phyloP scores from a whole-genome alignment of 2,329 filamentous ascomycete genomes.

The Monilinia vaccinii-corymbosi region DNA sequence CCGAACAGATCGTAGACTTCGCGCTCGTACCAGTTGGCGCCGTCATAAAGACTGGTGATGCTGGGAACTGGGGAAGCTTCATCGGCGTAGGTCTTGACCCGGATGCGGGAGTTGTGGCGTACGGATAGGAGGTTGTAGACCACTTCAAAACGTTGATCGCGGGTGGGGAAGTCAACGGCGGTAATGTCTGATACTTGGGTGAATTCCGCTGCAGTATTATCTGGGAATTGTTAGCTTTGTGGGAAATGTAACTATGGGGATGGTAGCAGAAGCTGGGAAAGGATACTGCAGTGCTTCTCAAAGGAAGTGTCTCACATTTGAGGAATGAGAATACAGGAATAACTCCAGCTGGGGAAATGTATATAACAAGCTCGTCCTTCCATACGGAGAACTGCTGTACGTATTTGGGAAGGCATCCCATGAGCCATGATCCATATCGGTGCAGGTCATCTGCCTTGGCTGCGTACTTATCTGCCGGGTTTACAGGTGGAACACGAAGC shows the following conservation, averaged over 20 bases:
- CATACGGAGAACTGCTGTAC: slow-evolving; percentile 98
- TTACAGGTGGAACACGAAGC: slow-evolving; percentile 72
- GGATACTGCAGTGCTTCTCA: neutral
- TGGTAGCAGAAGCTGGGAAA: neutral
- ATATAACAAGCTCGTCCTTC: slow-evolving; percentile 97
- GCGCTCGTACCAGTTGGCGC: slow-evolving; percentile 97
- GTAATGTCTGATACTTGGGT: slow-evolving; percentile 91
- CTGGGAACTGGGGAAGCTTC: slow-evolving; percentile 90
- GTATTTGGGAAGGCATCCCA: slow-evolving; percentile 95
- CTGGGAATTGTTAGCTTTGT: slow-evolving; percentile 33
- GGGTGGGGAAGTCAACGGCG: slow-evolving; percentile 89
- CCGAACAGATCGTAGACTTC: slow-evolving; percentile 97
- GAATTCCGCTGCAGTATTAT: slow-evolving; percentile 95
- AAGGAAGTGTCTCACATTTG: slow-evolving; percentile 46
- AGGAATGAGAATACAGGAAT: slow-evolving; percentile 90
- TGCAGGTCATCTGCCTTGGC: slow-evolving; percentile 82
- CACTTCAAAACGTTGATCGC: slow-evolving; percentile 92
- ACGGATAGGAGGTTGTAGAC: slow-evolving; percentile 97
- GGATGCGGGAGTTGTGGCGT: slow-evolving; percentile 90
- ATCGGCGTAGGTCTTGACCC: slow-evolving; percentile 98
- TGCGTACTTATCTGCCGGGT: slow-evolving; percentile 87
- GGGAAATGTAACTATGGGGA: neutral
- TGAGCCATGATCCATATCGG: slow-evolving; percentile 91
- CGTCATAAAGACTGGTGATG: slow-evolving; percentile 77
- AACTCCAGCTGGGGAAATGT: slow-evolving; percentile 80